Evolutionary conservation across 2,329 filamentous ascomycete species (phyloP), one percentile per base, ranked within the genome.

Genomic region (Samsoniella hepiali): DNA sequence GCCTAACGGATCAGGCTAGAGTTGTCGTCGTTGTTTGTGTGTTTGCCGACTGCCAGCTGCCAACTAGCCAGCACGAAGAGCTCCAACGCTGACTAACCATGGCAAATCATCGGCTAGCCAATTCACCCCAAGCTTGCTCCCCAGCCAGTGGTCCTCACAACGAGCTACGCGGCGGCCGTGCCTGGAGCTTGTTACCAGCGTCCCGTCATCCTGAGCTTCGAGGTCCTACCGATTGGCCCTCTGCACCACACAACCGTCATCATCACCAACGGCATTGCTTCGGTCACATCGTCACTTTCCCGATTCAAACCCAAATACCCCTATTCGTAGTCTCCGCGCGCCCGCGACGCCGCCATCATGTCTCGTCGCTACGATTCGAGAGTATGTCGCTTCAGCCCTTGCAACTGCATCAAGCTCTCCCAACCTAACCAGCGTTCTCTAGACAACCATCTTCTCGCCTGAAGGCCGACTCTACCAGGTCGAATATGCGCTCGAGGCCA

Each of bases 401-500:
- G 27, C 47, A 49, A 29, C 40, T 58, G 17, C 42, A 49, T 58
- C 45, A 58, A 47, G 57, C 55, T 42, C 63, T 62, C 58, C 59
- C 67, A 65, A 58, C 65, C 65, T 62, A 65, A 58, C 40, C 42
- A 31, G 29, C n/a, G 9, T 17, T 27, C 45, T 11, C 38, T 72
- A 97, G 93, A 99, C 95, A 72, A 99, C 95, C 76, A 99, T 99
- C 86, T 99, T 99, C 88, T 99, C 95, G 66, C 95, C 95, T 65
- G 95, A 99, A 82, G 95, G 95, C 68, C 93, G 95, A 74, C 87
- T 99, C 66, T 99, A 99, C 79, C 95, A 99, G 81, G 95, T 99
- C 72, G 95, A 99, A 86, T 99, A 99, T 84, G 96, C 95, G 32
- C 87, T 99, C 59, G 95, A 99, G 79, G 95, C 95, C 75, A 99